phyloP scores from a whole-genome alignment of 345 rosid species.

The Corymbia maculata region DNA sequence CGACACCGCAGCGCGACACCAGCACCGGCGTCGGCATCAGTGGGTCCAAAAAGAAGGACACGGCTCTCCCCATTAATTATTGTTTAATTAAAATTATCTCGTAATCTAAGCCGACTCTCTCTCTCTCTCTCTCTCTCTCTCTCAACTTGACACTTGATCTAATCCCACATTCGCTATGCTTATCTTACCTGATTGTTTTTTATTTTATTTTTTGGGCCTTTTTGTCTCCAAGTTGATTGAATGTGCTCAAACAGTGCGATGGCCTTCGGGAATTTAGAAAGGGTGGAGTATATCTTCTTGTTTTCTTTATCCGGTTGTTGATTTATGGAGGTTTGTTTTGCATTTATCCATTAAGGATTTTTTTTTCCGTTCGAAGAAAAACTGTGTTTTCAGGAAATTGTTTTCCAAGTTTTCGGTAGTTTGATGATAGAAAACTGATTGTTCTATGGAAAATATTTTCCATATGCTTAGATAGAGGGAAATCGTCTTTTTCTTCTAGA shows the following conservation, averaged over 20 bases:
- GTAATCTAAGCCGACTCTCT: not conserved
- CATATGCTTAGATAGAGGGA: not conserved
- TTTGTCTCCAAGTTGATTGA: not conserved
- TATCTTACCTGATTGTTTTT: not conserved
- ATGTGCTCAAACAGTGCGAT: not conserved
- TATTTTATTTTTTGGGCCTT: too few species aligned
- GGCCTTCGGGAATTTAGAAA: not conserved
- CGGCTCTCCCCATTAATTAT: not conserved
- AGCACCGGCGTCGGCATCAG: not conserved
- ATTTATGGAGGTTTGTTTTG: not conserved
- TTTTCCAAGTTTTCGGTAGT: not conserved
- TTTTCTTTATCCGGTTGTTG: not conserved
- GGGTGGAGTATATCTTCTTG: not conserved
- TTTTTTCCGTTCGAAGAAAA: not conserved
- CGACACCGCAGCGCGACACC: not conserved
- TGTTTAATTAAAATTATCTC: not conserved
- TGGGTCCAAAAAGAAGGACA: not conserved
- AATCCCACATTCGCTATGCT: not conserved
- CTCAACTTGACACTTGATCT: not conserved
- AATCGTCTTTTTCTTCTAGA: not conserved
- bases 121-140: too few species aligned
- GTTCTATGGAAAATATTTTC: not conserved
- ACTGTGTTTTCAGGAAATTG: fast-evolving
- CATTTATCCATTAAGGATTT: not conserved
- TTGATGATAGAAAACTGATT: fast-evolving